These are phyloP conservation scores for Rhynchosporium graminicola DNA, from an alignment of 2,329 filamentous ascomycete genomes.

Conservation along the genomic window DNA sequence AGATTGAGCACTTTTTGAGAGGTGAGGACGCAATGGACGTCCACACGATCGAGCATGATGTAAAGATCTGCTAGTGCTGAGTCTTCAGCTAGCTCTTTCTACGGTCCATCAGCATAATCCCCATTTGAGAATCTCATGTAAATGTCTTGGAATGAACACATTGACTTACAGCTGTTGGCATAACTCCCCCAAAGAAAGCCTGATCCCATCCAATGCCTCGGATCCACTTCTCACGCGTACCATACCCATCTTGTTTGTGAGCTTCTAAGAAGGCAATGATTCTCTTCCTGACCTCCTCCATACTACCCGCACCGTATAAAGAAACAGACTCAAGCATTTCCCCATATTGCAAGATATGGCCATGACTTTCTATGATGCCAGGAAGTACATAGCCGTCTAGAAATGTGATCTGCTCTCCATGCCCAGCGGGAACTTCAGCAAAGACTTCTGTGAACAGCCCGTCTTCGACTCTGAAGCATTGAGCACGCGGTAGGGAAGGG, in stretches of 20 bases:
- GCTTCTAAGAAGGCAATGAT: conserved; percentile 52
- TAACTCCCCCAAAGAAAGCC: conserved; percentile 57
- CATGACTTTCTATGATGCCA: conserved; percentile 71
- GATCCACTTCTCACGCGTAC: conserved; percentile 58
- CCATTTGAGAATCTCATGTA: too few species aligned
- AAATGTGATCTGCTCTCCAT: conserved; percentile 38
- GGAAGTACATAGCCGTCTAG: conserved; percentile 60
- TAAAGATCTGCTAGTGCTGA: conserved; percentile 55
- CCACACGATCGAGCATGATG: conserved; percentile 70
- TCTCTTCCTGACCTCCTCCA: conserved; percentile 55
- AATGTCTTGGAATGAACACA: not conserved
- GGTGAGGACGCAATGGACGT: conserved; percentile 71
- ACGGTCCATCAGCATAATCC: conserved; percentile 29
- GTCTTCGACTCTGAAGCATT: conserved; percentile 57
- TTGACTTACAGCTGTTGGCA: conserved; percentile 57
- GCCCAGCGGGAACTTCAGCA: conserved; percentile 30
- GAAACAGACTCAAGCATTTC: conserved; percentile 67
- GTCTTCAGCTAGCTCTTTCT: conserved; percentile 55
- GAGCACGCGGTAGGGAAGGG: conserved; percentile 42
- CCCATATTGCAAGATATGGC: conserved; percentile 65
- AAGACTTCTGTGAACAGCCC: conserved; percentile 55
- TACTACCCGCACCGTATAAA: conserved; percentile 59
- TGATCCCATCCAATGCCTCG: conserved; percentile 73
- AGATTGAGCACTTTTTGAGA: conserved; percentile 63
- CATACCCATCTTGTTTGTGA: conserved; percentile 52